Evolutionary conservation across 1,284 basidiomycete species (phyloP).

Genomic region (Paramarasmius palmivorus): DNA sequence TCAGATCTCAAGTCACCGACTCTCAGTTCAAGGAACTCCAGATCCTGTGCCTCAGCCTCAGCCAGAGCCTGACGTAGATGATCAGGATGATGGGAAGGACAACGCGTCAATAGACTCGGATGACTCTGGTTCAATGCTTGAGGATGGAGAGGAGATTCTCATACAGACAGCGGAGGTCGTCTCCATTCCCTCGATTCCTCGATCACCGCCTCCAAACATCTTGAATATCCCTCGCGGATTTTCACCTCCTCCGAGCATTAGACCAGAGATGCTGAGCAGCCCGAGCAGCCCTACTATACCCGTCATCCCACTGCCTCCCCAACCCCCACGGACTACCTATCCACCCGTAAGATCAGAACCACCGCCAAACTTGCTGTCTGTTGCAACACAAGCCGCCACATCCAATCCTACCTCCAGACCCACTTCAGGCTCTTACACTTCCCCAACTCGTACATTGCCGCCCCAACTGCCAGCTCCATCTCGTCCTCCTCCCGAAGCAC

Average conservation of each 20-base stretch:
- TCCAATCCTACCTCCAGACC: neutral
- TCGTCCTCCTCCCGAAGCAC: conserved; percentile 11
- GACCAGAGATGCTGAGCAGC: neutral
- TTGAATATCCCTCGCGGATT: conserved; percentile 9
- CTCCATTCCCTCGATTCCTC: conserved; percentile 32
- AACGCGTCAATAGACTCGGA: conserved; percentile 31
- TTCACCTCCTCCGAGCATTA: neutral
- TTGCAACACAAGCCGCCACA: neutral
- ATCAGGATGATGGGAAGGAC: neutral
- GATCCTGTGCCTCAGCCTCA: too few species aligned
- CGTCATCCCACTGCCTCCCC: too few species aligned
- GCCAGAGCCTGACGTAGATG: neutral
- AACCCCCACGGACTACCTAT: too few species aligned
- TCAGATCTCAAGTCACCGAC: neutral
- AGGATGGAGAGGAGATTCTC: conserved; percentile 35
- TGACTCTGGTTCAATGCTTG: conserved; percentile 20
- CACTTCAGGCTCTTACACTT: neutral
- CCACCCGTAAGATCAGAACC: too few species aligned
- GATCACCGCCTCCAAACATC: conserved; percentile 7
- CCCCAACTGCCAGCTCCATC: conserved; percentile 22
- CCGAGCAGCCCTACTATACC: too few species aligned
- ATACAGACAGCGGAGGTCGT: conserved; percentile 46
- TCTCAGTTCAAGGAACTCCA: too few species aligned
- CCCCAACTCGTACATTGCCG: neutral
- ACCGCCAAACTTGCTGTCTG: neutral